phyloP scores from a whole-genome alignment of 2,329 filamentous ascomycete genomes.

The Aspergillus sp. region DNA sequence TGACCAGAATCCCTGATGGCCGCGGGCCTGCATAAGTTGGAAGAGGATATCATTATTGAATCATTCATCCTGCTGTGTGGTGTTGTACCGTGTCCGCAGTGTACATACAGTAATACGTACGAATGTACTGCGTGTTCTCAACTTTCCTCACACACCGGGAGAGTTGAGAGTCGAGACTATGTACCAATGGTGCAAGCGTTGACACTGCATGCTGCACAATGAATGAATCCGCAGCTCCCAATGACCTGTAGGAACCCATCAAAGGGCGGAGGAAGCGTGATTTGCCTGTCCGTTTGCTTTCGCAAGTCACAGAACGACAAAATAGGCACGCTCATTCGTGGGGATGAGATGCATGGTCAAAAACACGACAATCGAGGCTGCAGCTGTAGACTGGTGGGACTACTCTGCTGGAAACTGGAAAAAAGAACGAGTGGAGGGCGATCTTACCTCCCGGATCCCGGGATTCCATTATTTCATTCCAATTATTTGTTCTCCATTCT shows the following conservation, averaged over 20 bases:
- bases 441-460: neutral
- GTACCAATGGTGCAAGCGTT: neutral
- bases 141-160: neutral
- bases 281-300: constrained; percentile 4
- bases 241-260: constrained; percentile 4
- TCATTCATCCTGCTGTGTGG: neutral
- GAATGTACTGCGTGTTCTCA: neutral
- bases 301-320: neutral
- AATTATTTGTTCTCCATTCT: neutral
- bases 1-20: constrained; percentile 1
- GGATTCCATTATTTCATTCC: neutral
- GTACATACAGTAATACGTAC: neutral
- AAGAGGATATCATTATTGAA: constrained; percentile 4
- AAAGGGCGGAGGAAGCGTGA: neutral
- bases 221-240: constrained; percentile 1
- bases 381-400: neutral
- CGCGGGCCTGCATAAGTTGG: neutral
- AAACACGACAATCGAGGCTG: neutral
- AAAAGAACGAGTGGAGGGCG: neutral
- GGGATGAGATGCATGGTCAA: neutral
- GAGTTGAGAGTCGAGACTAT: neutral
- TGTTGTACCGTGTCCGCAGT: neutral
- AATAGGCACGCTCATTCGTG: constrained; percentile 1
- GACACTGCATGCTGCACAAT: constrained; percentile 1
- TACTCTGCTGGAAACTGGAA: neutral